Conservation (phyloP, 495 filamentous ascomycete species). For the Friedmanniomyces simplex region DNA sequence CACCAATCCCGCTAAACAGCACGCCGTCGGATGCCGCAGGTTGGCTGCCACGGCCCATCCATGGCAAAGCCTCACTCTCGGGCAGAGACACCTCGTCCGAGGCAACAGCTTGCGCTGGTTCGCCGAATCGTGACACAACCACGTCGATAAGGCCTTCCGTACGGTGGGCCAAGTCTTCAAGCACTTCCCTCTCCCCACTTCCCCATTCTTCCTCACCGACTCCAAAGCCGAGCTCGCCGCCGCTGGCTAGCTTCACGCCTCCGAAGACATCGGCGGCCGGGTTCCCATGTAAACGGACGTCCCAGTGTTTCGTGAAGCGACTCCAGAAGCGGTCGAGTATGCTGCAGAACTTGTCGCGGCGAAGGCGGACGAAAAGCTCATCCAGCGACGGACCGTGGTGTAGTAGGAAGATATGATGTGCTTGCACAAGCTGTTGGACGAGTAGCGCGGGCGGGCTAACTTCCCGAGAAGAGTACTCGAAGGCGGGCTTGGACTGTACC, state of each 20-base stretch:
- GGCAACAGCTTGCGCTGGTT: slow-evolving; percentile 27
- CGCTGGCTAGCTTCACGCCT: slow-evolving; percentile 80
- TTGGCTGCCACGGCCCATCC: slow-evolving; percentile 56
- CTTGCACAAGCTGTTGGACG: slow-evolving; percentile 68
- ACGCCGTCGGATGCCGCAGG: slow-evolving; percentile 67
- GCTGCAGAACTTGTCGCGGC: slow-evolving; percentile 47
- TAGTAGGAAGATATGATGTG: slow-evolving; percentile 74
- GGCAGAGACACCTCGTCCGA: neutral
- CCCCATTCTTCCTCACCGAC: slow-evolving; percentile 92
- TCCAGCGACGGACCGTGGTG: slow-evolving; percentile 67
- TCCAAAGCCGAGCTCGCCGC: slow-evolving; percentile 83
- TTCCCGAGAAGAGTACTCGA: slow-evolving; percentile 80
- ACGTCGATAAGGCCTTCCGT: slow-evolving; percentile 66
- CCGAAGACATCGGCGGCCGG: slow-evolving; percentile 69
- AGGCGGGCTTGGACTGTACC: slow-evolving; percentile 23
- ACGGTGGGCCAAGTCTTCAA: slow-evolving; percentile 68
- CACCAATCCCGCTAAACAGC: slow-evolving; percentile 69
- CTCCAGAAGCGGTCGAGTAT: slow-evolving; percentile 75
- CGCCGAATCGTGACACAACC: slow-evolving; percentile 75
- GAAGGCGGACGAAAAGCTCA: slow-evolving; percentile 53
- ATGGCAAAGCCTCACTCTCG: slow-evolving; percentile 33
- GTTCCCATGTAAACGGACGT: slow-evolving; percentile 80
- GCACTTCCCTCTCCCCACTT: slow-evolving; percentile 79
- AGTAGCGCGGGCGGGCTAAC: slow-evolving; percentile 72
- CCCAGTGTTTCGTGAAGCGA: slow-evolving; percentile 70